Percentiles rank a stretch among this genome's conserved stretches.
Evolutionary conservation across 1,139 yeast species (phyloP).

Genomic region (Yamadazyma sp.): DNA sequence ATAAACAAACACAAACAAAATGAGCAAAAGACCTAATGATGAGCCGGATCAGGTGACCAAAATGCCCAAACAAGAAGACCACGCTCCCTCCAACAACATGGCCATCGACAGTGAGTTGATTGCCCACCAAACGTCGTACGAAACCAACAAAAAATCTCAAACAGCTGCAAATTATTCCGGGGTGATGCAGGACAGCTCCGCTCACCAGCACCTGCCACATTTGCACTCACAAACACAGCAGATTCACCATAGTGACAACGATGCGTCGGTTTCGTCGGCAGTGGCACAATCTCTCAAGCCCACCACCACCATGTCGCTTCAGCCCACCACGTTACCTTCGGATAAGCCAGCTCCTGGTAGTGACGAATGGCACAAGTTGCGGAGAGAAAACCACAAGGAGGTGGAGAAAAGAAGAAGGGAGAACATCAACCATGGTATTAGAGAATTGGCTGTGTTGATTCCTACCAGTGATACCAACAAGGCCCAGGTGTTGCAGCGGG

Average conservation of each 20-base stretch:
- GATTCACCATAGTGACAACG: background rate
- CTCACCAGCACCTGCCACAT: conserved; percentile 1
- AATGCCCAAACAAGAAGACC: conserved; percentile 1
- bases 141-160: conserved; percentile 4
- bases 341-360: conserved; percentile 61
- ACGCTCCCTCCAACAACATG: conserved; percentile 6
- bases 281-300: conserved; percentile 11
- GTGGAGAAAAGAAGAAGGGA: conserved; percentile 97
- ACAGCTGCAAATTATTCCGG: conserved; percentile 3
- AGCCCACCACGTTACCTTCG: conserved; percentile 39
- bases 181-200: background rate
- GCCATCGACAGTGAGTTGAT: conserved; percentile 49
- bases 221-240: conserved; percentile 14
- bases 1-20: too few relatives aligned
- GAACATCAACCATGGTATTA: conserved; percentile 85
- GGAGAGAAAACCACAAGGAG: conserved; percentile 93
- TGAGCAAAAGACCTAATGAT: conserved; percentile 17
- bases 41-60: conserved; percentile 3
- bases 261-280: background rate
- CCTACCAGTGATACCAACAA: conserved; percentile 92
- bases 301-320: conserved; percentile 16
- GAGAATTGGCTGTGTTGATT: conserved; percentile 74
- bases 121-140: conserved; percentile 42
- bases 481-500: conserved; percentile 83
- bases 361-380: conserved; percentile 84